Conservation (phyloP, 805 yeast species). For the Suhomyces prunicola region DNA sequence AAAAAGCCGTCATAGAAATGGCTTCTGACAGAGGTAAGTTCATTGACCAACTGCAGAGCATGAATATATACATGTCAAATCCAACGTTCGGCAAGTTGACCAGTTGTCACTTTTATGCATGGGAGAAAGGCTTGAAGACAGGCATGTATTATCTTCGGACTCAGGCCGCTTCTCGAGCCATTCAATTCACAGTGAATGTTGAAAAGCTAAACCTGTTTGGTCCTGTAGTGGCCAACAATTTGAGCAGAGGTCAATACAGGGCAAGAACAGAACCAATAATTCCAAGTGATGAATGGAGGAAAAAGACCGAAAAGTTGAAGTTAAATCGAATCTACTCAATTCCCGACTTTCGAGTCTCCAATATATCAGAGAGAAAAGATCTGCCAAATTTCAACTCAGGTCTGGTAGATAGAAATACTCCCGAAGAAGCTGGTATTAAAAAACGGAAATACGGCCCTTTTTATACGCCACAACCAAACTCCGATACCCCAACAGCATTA, state of each 20-base stretch:
- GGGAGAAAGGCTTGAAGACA: constrained; percentile 97
- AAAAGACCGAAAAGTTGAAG: background rate
- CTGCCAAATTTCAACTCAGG: background rate
- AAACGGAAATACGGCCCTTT: background rate
- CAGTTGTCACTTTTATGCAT: constrained; percentile 97
- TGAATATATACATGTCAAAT: constrained; percentile 81
- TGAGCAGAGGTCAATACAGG: background rate
- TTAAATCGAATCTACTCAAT: too few species aligned
- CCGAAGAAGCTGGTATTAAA: background rate
- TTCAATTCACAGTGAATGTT: constrained; percentile 67
- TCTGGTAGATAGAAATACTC: background rate
- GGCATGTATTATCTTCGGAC: constrained; percentile 91
- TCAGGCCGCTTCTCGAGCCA: constrained; percentile 93
- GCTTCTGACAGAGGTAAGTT: constrained; percentile 55
- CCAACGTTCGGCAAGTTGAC: constrained; percentile 97
- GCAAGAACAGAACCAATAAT: background rate
- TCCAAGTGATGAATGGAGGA: background rate
- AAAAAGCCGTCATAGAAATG: constrained; percentile 53
- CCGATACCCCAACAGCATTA: constrained; percentile 8
- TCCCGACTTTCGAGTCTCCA: background rate
- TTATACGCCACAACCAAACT: constrained; percentile 5
- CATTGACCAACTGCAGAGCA: constrained; percentile 89
- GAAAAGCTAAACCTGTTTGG: constrained; percentile 13
- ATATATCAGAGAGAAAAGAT: background rate
- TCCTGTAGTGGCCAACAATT: background rate